These are phyloP conservation scores for Verticillium albo-atrum DNA, from an alignment of 2,329 filamentous ascomycete genomes.

Conservation along the genomic window DNA sequence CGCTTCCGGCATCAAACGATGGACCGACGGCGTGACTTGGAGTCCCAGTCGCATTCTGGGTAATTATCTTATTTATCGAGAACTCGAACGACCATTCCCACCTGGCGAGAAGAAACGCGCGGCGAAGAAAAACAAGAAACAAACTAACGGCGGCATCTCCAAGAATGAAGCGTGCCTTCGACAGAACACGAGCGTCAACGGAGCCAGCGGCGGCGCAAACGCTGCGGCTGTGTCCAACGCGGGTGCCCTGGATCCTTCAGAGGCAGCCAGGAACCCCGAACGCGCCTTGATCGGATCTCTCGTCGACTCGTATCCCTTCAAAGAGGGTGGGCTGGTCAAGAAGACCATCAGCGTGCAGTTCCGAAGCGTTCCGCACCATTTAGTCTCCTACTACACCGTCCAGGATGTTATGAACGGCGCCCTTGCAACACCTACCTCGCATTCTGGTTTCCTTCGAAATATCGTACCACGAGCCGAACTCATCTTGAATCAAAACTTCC, in stretches of 20 bases:
- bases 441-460: conserved; percentile 18
- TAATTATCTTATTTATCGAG: conserved; percentile 82
- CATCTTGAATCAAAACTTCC: conserved; percentile 60
- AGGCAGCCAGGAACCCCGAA: conserved; percentile 8
- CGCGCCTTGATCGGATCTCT: conserved; percentile 49
- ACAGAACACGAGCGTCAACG: background rate
- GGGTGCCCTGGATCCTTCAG: conserved; percentile 9
- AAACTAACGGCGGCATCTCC: conserved; percentile 24
- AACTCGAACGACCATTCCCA: conserved; percentile 72
- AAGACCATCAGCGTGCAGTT: conserved; percentile 84
- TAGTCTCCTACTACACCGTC: conserved; percentile 85
- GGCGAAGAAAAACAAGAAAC: conserved; percentile 60
- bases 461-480: conserved; percentile 50
- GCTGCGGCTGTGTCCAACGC: background rate
- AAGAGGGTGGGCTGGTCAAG: conserved; percentile 77
- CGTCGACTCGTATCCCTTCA: conserved; percentile 88
- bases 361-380: conserved; percentile 71
- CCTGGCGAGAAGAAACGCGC: conserved; percentile 83
- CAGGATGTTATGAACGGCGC: conserved; percentile 67
- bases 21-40: conserved; percentile 91
- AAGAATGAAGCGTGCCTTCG: conserved; percentile 22
- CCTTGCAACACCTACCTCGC: conserved; percentile 54
- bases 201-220: background rate
- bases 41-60: conserved; percentile 81
- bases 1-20: conserved; percentile 85